Conservation (phyloP, 1,284 basidiomycete species). For the Austroboletus novae-zelandiae region DNA sequence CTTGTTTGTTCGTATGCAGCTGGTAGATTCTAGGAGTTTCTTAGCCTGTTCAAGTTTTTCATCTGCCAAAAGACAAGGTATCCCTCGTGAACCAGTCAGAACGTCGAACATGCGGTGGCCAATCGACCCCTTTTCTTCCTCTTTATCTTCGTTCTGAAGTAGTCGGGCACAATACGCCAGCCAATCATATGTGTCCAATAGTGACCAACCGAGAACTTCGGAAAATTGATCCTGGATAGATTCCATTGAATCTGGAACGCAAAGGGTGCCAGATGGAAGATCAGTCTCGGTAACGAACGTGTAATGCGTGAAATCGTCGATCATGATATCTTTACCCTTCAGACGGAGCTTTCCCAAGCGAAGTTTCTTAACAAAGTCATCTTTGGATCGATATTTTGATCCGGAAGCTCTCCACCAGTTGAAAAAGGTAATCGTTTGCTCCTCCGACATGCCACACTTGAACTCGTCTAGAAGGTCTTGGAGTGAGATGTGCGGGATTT, state of each 20-base stretch:
- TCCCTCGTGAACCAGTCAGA: not conserved
- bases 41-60: not conserved
- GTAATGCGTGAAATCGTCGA: conserved; percentile 64
- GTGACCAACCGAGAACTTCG: conserved; percentile 71
- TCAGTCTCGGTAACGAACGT: conserved; percentile 71
- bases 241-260: conserved; percentile 52
- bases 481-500: conserved; percentile 75
- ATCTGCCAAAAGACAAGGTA: not conserved
- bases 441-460: conserved; percentile 64
- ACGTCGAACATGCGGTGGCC: not conserved
- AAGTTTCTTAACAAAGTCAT: not conserved
- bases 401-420: conserved; percentile 69
- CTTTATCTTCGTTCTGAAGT: not conserved
- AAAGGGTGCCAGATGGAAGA: conserved; percentile 51
- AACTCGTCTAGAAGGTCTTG: conserved; percentile 84
- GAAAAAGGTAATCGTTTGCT: conserved; percentile 79
- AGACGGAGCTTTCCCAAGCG: not conserved
- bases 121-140: not conserved
- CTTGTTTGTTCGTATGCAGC: not conserved
- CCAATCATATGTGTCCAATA: conserved; percentile 54
- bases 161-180: conserved; percentile 1
- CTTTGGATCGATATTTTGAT: not conserved
- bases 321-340: conserved; percentile 24
- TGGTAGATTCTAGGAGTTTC: not conserved
- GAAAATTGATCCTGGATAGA: conserved; percentile 59